These are phyloP conservation scores for Starmerella riodocensis DNA, from an alignment of 805 yeast species.

Conservation along the genomic window DNA sequence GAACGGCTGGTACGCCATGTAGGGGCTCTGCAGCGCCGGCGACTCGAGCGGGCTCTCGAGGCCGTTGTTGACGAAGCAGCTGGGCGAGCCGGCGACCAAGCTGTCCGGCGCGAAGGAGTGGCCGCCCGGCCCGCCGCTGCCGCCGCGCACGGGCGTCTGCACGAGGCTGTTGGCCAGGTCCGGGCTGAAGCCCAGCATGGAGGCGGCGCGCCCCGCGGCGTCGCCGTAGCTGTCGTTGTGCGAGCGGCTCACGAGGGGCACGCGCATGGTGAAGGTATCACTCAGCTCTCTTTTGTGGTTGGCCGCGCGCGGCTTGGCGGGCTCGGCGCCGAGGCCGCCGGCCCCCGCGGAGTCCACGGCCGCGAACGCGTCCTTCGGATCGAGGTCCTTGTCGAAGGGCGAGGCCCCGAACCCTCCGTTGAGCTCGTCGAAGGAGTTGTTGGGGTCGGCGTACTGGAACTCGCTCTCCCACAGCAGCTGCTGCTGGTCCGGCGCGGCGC, in stretches of 20 bases:
- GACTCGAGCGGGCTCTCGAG: slow-evolving; percentile 17
- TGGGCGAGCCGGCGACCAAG: slow-evolving; percentile 10
- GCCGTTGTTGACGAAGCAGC: slow-evolving; percentile 1
- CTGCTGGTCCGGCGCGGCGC: neutral
- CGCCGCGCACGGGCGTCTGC: slow-evolving; percentile 16
- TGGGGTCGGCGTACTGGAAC: neutral
- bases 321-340: neutral
- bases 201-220: neutral
- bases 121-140: neutral
- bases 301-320: neutral
- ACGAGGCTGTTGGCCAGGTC: slow-evolving; percentile 1
- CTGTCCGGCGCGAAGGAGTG: slow-evolving; percentile 2
- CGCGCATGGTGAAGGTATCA: slow-evolving; percentile 16
- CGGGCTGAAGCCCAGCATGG: neutral
- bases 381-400: neutral
- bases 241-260: slow-evolving; percentile 15
- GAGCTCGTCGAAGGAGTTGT: neutral
- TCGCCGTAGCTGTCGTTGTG: slow-evolving; percentile 8
- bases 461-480: slow-evolving; percentile 6
- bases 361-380: neutral
- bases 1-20: slow-evolving; percentile 12
- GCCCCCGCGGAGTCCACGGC: neutral
- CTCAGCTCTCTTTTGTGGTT: slow-evolving; percentile 16
- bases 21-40: slow-evolving; percentile 14
- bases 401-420: neutral